These are phyloP conservation scores for Delonix regia DNA, from an alignment of 306 rosid genomes.

Conservation along the genomic window DNA sequence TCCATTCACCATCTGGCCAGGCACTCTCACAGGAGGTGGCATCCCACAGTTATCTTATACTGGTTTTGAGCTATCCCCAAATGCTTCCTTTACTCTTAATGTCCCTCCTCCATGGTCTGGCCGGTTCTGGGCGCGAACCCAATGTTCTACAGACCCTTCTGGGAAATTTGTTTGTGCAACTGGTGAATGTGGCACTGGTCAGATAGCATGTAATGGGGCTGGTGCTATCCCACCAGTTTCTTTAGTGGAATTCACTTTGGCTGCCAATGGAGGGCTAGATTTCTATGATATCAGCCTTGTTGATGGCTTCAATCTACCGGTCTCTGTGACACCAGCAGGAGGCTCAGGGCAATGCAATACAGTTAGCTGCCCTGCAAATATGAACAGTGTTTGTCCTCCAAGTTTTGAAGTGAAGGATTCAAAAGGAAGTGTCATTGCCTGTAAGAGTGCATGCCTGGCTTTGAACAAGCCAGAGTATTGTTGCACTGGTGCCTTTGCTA, in stretches of 20 bases:
- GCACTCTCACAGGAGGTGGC: conserved; percentile 38
- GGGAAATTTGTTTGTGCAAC: conserved; percentile 38
- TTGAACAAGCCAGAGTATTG: conserved; percentile 39
- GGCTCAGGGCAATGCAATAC: conserved; percentile 17
- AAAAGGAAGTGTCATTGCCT: conserved; percentile 44
- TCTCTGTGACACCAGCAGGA: conserved; percentile 37
- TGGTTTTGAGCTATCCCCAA: conserved; percentile 35
- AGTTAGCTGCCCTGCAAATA: conserved; percentile 33
- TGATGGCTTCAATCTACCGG: conserved; percentile 50
- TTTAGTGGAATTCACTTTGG: conserved; percentile 39
- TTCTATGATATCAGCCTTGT: conserved; percentile 50
- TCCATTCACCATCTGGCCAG: conserved; percentile 48
- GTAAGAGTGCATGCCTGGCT: conserved; percentile 52
- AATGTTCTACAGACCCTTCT: conserved; percentile 28
- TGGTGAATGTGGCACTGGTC: conserved; percentile 44
- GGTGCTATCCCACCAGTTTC: conserved; percentile 47
- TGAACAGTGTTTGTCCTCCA: conserved; percentile 40
- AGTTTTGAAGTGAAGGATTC: conserved; percentile 33
- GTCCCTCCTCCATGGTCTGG: conserved; percentile 43
- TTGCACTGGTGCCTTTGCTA: conserved; percentile 20
- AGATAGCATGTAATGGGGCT: conserved; percentile 39
- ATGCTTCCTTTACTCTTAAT: conserved; percentile 8
- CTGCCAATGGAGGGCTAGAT: conserved; percentile 33
- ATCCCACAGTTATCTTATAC: conserved; percentile 24
- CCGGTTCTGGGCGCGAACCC: conserved; percentile 45